These are phyloP conservation scores for Gynochthodes officinalis DNA, from an alignment of 257 asterid genomes.

Conservation along the genomic window DNA sequence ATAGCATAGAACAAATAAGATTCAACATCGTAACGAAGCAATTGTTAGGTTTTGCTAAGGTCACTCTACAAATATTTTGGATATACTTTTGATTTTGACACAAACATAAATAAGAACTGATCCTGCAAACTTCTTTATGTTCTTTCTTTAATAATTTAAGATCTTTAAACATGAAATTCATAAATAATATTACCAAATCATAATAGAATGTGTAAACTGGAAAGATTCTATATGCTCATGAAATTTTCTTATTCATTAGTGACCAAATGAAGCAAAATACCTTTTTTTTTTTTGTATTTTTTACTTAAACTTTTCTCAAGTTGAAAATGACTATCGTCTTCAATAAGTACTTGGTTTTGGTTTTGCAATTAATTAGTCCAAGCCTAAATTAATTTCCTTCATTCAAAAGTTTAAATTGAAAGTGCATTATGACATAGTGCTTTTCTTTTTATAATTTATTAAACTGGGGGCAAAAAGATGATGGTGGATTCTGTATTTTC, in stretches of 20 bases:
- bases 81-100: neutral
- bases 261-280: neutral
- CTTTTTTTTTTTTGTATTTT: neutral
- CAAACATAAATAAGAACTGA: neutral
- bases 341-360: neutral
- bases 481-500: neutral
- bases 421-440: neutral
- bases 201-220: neutral
- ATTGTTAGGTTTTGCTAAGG: neutral
- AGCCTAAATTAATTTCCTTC: neutral
- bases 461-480: neutral
- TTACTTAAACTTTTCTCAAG: neutral
- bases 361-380: neutral
- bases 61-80: neutral
- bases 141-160: neutral
- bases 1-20: neutral
- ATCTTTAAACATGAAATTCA: neutral
- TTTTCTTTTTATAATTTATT: neutral
- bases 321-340: neutral
- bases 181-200: neutral
- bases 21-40: neutral
- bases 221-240: neutral
- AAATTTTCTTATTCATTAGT: neutral
- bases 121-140: neutral
- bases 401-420: neutral